Evolutionary conservation across 768 basidiomycete species (phyloP).

Genomic region (Mycena filopes): DNA sequence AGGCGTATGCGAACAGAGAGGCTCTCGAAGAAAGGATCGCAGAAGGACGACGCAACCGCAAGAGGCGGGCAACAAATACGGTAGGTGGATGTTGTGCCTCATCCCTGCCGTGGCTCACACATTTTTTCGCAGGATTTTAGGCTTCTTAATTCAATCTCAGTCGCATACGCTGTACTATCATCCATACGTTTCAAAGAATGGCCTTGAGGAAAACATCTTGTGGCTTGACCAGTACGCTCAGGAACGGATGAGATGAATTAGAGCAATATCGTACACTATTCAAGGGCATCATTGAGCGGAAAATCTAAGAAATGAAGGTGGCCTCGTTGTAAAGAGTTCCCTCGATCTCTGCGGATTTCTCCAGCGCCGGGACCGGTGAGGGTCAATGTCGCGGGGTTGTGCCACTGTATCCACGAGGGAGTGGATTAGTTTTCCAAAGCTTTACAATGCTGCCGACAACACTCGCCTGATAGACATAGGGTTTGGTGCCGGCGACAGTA

Average conservation of each 20-base stretch:
- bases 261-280: conserved; percentile 22
- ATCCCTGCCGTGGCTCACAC: conserved; percentile 1
- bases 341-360: conserved; percentile 59
- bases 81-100: conserved; percentile 49
- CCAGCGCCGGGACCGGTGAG: conserved; percentile 56
- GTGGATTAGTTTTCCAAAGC: conserved; percentile 5
- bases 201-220: too few species aligned
- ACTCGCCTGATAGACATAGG: conserved; percentile 91
- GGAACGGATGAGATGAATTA: conserved; percentile 27
- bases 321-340: conserved; percentile 90
- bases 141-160: neutral
- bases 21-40: conserved; percentile 87
- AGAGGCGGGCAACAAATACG: conserved; percentile 93
- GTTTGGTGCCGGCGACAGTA: conserved; percentile 95
- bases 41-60: conserved; percentile 83
- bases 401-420: conserved; percentile 50
- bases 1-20: conserved; percentile 87
- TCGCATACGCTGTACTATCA: neutral
- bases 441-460: conserved; percentile 15
- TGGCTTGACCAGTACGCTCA: too few species aligned
- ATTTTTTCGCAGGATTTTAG: conserved; percentile 44
- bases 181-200: too few species aligned
- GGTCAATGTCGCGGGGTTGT: conserved; percentile 55
- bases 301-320: conserved; percentile 79
- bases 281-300: too few species aligned